These are phyloP conservation scores for Chytridiales sp. DNA, from an alignment of 371 early-diverging fungal species.

Conservation along the genomic window DNA sequence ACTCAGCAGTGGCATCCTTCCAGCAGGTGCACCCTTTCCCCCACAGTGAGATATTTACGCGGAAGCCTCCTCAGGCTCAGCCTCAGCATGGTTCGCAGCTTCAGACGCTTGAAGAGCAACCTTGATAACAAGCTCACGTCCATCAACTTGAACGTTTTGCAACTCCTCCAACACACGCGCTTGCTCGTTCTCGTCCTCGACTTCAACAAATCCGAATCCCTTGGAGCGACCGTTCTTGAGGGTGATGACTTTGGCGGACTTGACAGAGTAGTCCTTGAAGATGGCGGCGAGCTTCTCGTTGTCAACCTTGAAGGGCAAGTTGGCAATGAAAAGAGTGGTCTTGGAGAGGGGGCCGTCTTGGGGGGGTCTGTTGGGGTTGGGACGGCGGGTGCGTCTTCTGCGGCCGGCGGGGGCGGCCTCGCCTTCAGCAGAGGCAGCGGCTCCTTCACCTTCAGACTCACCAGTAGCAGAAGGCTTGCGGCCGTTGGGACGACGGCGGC, in stretches of 20 bases:
- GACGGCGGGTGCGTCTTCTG: not conserved
- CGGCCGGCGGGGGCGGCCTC: slow-evolving; percentile 13
- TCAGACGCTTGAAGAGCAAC: slow-evolving; percentile 14
- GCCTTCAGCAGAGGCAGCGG: slow-evolving; percentile 29
- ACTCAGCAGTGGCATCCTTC: too few relatives aligned
- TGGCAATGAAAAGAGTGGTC: slow-evolving; percentile 87
- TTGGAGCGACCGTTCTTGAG: slow-evolving; percentile 65
- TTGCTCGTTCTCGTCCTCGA: slow-evolving; percentile 76
- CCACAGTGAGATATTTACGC: not conserved
- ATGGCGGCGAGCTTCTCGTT: slow-evolving; percentile 71
- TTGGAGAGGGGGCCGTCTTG: slow-evolving; percentile 65
- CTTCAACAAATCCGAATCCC: slow-evolving; percentile 92
- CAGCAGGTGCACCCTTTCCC: not conserved
- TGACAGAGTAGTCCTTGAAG: slow-evolving; percentile 76
- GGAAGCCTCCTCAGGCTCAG: not conserved
- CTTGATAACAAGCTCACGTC: slow-evolving; percentile 56
- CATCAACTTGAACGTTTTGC: slow-evolving; percentile 62
- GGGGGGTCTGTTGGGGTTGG: not conserved
- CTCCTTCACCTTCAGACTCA: slow-evolving; percentile 19
- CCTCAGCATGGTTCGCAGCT: not conserved
- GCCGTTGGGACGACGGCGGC: not conserved
- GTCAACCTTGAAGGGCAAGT: slow-evolving; percentile 83
- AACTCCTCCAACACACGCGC: slow-evolving; percentile 67
- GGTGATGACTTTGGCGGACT: slow-evolving; percentile 68
- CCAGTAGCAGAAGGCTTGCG: not conserved